These are phyloP conservation scores for Tricholoma matsutake DNA, from an alignment of 768 basidiomycete genomes.

Conservation along the genomic window DNA sequence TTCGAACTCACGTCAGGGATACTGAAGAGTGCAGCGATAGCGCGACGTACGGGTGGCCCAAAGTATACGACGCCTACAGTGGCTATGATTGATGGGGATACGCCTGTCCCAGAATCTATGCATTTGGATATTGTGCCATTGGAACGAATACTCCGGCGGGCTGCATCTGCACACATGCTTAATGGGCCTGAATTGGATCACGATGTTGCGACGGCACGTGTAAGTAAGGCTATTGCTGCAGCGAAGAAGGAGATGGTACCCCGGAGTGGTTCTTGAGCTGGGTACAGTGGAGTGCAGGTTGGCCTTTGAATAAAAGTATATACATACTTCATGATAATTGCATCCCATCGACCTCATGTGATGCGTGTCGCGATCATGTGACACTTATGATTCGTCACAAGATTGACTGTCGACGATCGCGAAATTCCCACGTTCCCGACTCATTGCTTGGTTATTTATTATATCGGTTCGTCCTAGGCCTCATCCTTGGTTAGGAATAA, in stretches of 20 bases:
- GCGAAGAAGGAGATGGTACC: slow-evolving; percentile 6
- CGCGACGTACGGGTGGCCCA: neutral
- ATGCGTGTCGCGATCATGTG: neutral
- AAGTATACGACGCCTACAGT: slow-evolving; percentile 12
- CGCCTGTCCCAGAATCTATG: slow-evolving; percentile 4
- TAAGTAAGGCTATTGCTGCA: neutral
- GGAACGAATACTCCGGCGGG: slow-evolving; percentile 12
- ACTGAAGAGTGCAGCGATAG: neutral
- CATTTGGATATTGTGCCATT: slow-evolving; percentile 9
- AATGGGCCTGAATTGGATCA: neutral
- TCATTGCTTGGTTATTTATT: neutral
- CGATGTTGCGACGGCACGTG: neutral
- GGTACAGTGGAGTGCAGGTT: too few species aligned
- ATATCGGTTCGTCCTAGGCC: neutral
- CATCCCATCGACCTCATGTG: too few species aligned
- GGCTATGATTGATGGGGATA: slow-evolving; percentile 14
- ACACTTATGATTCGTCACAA: neutral
- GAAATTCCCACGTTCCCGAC: neutral
- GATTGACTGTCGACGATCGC: neutral
- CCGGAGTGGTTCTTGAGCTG: neutral
- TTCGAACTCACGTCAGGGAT: slow-evolving; percentile 3
- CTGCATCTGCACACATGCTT: slow-evolving; percentile 9
- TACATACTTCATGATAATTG: too few species aligned
- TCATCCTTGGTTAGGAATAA: neutral
- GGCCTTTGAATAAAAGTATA: too few species aligned